Conservation (phyloP, 2,329 filamentous ascomycete species). For the Colletotrichum camelliae region DNA sequence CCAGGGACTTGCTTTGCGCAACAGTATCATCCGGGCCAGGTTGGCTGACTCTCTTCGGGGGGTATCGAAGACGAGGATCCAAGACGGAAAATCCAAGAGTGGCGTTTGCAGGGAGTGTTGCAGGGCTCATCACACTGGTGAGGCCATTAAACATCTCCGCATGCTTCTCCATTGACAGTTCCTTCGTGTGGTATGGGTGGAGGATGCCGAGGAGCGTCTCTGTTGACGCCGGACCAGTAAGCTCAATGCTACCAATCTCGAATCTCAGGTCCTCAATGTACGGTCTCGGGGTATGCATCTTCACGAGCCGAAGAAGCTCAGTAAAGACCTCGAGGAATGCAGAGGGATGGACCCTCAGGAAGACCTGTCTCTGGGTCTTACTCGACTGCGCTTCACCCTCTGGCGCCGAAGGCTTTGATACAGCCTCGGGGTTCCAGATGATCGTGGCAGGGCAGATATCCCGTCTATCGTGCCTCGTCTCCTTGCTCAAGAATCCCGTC, state of each 20-base stretch:
- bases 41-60: conserved; percentile 63
- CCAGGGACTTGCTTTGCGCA: conserved; percentile 51
- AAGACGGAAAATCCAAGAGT: conserved; percentile 75
- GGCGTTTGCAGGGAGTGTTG: conserved; percentile 71
- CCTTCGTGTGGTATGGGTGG: conserved; percentile 49
- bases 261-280: conserved; percentile 73
- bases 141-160: conserved; percentile 57
- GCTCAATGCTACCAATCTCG: conserved; percentile 66
- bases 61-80: conserved; percentile 83
- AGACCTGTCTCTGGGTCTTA: conserved; percentile 50
- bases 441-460: conserved; percentile 75
- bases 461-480: conserved; percentile 55
- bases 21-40: conserved; percentile 41
- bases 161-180: conserved; percentile 42
- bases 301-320: conserved; percentile 61
- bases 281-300: conserved; percentile 65
- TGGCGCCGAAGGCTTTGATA: conserved; percentile 22
- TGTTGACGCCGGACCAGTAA: conserved; percentile 73
- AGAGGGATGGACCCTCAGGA: conserved; percentile 83
- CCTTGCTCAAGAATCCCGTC: conserved; percentile 56
- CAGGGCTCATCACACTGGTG: conserved; percentile 68
- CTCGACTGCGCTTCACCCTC: conserved; percentile 21
- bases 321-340: conserved; percentile 75
- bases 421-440: conserved; percentile 69
- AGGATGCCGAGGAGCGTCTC: conserved; percentile 78